Conservation (phyloP, 140 eudicot genomes). For the Erigeron philadelphicus region DNA sequence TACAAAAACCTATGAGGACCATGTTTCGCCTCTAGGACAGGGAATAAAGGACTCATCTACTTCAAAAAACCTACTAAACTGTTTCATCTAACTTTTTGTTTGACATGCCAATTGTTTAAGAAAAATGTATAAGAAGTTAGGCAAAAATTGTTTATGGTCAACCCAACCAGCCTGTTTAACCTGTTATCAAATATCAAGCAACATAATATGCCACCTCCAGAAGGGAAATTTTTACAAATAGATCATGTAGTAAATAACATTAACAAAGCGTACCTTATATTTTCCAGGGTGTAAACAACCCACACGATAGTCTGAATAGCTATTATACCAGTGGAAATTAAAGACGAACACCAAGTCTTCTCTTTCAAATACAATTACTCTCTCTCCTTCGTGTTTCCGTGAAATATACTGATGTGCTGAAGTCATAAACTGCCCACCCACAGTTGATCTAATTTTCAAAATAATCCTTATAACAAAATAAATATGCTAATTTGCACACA, state of each 20-base stretch:
- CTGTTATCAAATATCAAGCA: too few relatives aligned
- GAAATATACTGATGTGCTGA: slow-evolving; percentile 88
- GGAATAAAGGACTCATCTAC: too few relatives aligned
- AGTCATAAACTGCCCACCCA: slow-evolving; percentile 78
- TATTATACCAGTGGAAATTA: slow-evolving; percentile 83
- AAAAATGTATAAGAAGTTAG: too few relatives aligned
- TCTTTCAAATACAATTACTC: slow-evolving; percentile 76
- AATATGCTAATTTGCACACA: slow-evolving; percentile 4
- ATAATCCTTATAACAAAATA: slow-evolving; percentile 13
- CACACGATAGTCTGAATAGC: slow-evolving; percentile 79
- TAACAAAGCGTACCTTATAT: slow-evolving; percentile 57
- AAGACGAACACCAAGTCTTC: slow-evolving; percentile 85
- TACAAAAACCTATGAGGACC: too few relatives aligned
- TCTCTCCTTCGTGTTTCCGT: slow-evolving; percentile 81
- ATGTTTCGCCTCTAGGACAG: too few relatives aligned
- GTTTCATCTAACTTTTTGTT: too few relatives aligned
- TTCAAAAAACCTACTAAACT: too few relatives aligned
- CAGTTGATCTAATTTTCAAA: slow-evolving; percentile 9
- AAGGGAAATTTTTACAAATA: background rate
- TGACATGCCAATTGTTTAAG: too few relatives aligned
- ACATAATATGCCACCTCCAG: too few relatives aligned
- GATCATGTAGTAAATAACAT: background rate
- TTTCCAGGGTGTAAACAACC: slow-evolving; percentile 90
- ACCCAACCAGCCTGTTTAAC: too few relatives aligned
- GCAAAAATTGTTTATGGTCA: too few relatives aligned